Evolutionary conservation across 148 eudicot genomes (phyloP).

Genomic region (Agrostemma githago): DNA sequence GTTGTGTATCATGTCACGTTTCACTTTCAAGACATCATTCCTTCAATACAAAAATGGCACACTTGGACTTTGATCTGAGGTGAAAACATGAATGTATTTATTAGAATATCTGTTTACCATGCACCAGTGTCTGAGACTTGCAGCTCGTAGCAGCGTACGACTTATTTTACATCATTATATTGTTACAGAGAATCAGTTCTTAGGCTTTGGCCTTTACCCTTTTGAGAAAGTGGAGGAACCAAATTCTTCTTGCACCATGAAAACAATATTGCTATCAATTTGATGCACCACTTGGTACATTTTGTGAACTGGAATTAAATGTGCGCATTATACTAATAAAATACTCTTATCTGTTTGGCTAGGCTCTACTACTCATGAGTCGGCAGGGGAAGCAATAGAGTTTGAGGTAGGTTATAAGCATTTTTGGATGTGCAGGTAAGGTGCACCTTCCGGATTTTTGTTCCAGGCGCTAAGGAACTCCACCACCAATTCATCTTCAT

Average conservation of each 20-base stretch:
- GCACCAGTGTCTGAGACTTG: neutral
- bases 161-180: neutral
- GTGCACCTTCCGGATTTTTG: no score
- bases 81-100: no score
- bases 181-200: constrained; percentile 8
- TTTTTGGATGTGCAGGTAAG: no score
- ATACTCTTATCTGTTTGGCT: neutral
- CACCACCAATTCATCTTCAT: no score
- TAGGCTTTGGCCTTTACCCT: neutral
- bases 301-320: neutral
- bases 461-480: no score
- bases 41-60: neutral
- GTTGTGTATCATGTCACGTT: neutral
- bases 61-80: neutral
- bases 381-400: neutral
- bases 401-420: no score
- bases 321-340: neutral
- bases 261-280: neutral
- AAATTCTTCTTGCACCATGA: neutral
- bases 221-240: constrained; percentile 12
- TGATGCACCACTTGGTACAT: constrained; percentile 4
- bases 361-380: neutral
- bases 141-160: neutral
- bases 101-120: no score
- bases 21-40: neutral